These are phyloP conservation scores for Alternaria angustiovoidea DNA, from an alignment of 2,329 filamentous ascomycete genomes.

Conservation along the genomic window DNA sequence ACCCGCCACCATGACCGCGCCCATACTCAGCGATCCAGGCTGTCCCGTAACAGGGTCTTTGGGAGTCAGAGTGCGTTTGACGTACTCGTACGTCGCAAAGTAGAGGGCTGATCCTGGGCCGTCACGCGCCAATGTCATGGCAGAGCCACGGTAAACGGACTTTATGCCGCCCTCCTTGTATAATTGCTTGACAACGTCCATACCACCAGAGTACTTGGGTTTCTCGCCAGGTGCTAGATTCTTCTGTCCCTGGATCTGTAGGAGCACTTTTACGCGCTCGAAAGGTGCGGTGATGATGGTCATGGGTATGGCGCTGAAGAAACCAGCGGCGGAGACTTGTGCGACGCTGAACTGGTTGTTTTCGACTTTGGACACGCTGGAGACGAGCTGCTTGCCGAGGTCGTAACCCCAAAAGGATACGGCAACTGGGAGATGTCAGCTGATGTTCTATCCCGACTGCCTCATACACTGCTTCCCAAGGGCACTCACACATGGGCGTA, in stretches of 20 bases:
- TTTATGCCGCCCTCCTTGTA: conserved; percentile 90
- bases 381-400: conserved; percentile 88
- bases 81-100: conserved; percentile 96
- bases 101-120: conserved; percentile 93
- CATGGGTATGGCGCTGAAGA: conserved; percentile 95
- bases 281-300: conserved; percentile 98
- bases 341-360: conserved; percentile 79
- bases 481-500: conserved; percentile 93
- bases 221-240: conserved; percentile 85
- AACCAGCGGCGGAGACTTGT: conserved; percentile 90
- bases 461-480: background rate
- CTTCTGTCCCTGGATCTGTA: conserved; percentile 96
- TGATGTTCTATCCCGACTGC: background rate
- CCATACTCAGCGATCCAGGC: conserved; percentile 79
- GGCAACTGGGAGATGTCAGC: conserved; percentile 58
- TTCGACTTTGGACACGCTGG: conserved; percentile 69
- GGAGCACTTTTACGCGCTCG: conserved; percentile 97
- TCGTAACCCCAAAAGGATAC: conserved; percentile 87
- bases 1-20: conserved; percentile 84
- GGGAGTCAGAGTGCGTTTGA: conserved; percentile 87
- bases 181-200: conserved; percentile 91
- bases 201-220: conserved; percentile 84
- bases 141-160: conserved; percentile 89
- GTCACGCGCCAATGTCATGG: conserved; percentile 91
- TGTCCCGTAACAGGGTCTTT: conserved; percentile 75